phyloP scores from a whole-genome alignment of 345 rosid species.

The Populus euphratica region DNA sequence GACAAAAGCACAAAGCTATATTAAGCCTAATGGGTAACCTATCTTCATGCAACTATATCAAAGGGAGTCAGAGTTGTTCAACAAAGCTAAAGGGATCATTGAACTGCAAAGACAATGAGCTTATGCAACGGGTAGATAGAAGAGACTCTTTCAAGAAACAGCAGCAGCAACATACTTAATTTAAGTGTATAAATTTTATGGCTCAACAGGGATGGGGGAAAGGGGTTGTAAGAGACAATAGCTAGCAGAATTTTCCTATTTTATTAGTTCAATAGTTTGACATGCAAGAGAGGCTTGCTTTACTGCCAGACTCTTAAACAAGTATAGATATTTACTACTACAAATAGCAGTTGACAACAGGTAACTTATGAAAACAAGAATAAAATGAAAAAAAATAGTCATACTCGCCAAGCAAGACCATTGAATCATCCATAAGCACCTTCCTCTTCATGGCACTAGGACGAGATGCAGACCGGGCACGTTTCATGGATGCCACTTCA shows the following conservation, averaged over 20 bases:
- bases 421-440: conserved; percentile 83
- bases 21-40: neutral
- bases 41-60: neutral
- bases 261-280: neutral
- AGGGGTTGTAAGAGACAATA: neutral
- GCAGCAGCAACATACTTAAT: neutral
- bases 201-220: neutral
- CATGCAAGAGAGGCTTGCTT: neutral
- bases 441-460: conserved; percentile 73
- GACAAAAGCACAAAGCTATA: neutral
- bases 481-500: conserved; percentile 63
- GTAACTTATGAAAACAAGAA: neutral
- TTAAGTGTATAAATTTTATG: neutral
- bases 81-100: neutral
- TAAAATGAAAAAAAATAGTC: conserved; percentile 23
- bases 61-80: neutral
- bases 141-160: neutral
- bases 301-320: neutral
- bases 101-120: neutral
- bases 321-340: neutral
- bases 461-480: conserved; percentile 51
- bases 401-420: conserved; percentile 99
- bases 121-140: neutral
- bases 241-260: neutral
- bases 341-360: neutral